Evolutionary conservation across 257 asterid species (phyloP).

Genomic region (Handroanthus guayacan): DNA sequence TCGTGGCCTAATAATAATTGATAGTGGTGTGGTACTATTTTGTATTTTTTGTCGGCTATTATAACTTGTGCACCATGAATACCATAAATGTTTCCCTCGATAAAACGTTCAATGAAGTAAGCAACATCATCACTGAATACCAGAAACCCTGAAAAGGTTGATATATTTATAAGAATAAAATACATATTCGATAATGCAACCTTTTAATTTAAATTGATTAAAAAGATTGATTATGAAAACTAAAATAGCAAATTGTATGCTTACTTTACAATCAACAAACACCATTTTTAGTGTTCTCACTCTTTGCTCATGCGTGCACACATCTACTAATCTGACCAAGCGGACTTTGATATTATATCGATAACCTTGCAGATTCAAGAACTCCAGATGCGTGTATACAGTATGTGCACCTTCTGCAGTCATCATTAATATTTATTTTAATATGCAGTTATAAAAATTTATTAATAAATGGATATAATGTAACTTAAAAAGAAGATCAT

Average conservation of each 20-base stretch:
- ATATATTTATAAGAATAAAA: too few species aligned
- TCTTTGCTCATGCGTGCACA: not conserved
- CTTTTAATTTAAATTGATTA: too few species aligned
- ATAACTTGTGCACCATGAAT: not conserved
- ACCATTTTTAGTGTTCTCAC: not conserved
- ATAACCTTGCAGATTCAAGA: not conserved
- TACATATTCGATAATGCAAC: too few species aligned
- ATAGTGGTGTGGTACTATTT: not conserved
- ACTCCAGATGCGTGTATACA: not conserved
- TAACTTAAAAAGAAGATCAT: too few species aligned
- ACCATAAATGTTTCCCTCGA: not conserved
- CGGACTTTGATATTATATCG: not conserved
- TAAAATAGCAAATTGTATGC: not conserved
- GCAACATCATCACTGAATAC: not conserved
- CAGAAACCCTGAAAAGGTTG: not conserved
- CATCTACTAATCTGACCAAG: not conserved
- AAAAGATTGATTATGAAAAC: too few species aligned
- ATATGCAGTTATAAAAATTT: not conserved
- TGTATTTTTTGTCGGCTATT: not conserved
- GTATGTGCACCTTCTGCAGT: not conserved
- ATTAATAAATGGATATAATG: not conserved
- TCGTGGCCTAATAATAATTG: not conserved
- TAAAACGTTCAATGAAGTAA: not conserved
- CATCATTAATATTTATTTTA: not conserved
- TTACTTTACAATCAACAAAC: not conserved